A percentile compares a stretch with the other conserved stretches of the same genome.
These are phyloP conservation scores for Fusarium sp. DNA, from an alignment of 2,329 filamentous ascomycete genomes.

Conservation along the genomic window DNA sequence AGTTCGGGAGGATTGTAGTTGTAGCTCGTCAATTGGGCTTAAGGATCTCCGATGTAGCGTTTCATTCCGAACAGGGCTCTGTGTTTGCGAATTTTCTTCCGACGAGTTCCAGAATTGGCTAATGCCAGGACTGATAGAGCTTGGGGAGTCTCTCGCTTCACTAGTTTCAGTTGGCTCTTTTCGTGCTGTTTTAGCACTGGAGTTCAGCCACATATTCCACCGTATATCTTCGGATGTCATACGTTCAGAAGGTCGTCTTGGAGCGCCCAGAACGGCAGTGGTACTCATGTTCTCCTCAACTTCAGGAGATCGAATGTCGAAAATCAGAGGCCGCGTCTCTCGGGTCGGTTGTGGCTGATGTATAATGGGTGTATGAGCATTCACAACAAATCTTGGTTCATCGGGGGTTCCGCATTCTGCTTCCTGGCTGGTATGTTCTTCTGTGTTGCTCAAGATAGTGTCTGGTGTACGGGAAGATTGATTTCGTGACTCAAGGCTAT, in stretches of 20 bases:
- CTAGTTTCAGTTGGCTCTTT: not conserved
- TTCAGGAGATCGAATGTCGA: constrained; percentile 30
- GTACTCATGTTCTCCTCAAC: constrained; percentile 28
- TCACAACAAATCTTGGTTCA: constrained; percentile 30
- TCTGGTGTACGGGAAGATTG: not conserved
- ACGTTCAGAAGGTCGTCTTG: not conserved
- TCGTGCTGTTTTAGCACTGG: not conserved
- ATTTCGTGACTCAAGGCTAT: not conserved
- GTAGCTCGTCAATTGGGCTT: not conserved
- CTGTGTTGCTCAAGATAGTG: not conserved
- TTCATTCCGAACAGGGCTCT: not conserved
- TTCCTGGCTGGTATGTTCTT: not conserved
- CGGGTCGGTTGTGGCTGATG: constrained; percentile 48
- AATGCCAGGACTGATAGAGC: constrained; percentile 31
- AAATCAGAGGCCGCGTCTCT: constrained; percentile 8
- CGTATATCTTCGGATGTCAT: constrained; percentile 33
- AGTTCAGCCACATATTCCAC: constrained; percentile 44
- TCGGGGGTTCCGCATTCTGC: not conserved
- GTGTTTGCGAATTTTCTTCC: constrained; percentile 14
- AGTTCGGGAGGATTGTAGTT: not conserved
- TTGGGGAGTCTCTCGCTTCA: not conserved
- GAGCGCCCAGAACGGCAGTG: constrained; percentile 26
- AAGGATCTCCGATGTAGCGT: not conserved
- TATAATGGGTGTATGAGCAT: constrained; percentile 33
- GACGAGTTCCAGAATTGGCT: constrained; percentile 29